Evolutionary conservation across 495 filamentous ascomycete species (phyloP).

Genomic region (Talaromyces wortmannii): DNA sequence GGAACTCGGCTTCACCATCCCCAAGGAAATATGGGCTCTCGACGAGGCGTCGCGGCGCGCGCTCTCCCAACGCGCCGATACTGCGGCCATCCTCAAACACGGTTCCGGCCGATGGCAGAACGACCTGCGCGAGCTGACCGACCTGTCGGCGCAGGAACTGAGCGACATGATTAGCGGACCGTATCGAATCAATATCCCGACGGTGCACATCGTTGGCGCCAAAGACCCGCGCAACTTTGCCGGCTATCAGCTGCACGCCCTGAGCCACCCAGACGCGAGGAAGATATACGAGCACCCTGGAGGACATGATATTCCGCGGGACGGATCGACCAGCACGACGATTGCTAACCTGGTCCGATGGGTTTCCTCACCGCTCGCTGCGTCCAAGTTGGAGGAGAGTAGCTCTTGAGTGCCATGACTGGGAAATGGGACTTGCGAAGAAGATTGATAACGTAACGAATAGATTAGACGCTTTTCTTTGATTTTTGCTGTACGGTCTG

Average conservation of each 20-base stretch:
- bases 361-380: conserved; percentile 11
- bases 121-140: conserved; percentile 6
- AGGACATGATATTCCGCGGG: conserved; percentile 49
- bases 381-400: neutral
- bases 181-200: conserved; percentile 47
- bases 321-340: conserved; percentile 18
- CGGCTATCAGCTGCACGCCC: conserved; percentile 46
- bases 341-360: conserved; percentile 34
- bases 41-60: conserved; percentile 20
- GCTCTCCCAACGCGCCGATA: conserved; percentile 18
- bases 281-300: conserved; percentile 48
- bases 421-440: neutral
- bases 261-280: conserved; percentile 40
- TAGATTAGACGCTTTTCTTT: neutral
- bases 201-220: conserved; percentile 53
- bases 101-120: conserved; percentile 23
- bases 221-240: conserved; percentile 52
- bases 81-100: conserved; percentile 18
- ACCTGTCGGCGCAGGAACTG: conserved; percentile 48
- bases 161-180: conserved; percentile 29
- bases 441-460: neutral
- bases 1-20: conserved; percentile 41
- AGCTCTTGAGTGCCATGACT: neutral
- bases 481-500: too few species aligned
- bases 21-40: conserved; percentile 29